Evolutionary conservation across 1,284 basidiomycete genomes (phyloP).

Genomic region (Ustilago shanxiensis): DNA sequence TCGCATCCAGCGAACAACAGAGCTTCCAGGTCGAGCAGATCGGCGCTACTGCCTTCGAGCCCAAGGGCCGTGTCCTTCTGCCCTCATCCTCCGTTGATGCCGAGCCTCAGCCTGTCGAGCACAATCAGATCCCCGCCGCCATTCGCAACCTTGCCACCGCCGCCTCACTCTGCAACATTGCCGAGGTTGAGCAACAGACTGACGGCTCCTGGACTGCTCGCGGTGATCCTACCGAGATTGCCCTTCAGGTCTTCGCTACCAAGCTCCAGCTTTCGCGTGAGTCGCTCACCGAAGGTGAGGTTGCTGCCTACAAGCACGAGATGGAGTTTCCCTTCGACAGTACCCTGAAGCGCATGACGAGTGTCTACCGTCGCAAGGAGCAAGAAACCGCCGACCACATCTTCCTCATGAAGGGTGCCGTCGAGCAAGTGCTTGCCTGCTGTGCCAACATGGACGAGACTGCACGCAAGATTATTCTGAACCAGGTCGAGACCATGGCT

Average conservation of each 20-base stretch:
- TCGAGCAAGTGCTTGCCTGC: constrained; percentile 60
- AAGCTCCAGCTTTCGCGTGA: constrained; percentile 52
- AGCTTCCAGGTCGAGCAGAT: constrained; percentile 56
- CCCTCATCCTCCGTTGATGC: constrained; percentile 10
- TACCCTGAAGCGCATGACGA: constrained; percentile 63
- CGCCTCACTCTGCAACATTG: constrained; percentile 64
- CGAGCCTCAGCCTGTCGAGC: constrained; percentile 22
- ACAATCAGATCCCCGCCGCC: constrained; percentile 28
- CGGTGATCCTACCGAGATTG: constrained; percentile 65
- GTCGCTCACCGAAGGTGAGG: constrained; percentile 30
- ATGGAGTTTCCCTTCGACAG: constrained; percentile 63
- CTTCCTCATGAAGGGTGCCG: constrained; percentile 65
- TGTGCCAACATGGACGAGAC: constrained; percentile 52
- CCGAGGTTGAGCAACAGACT: constrained; percentile 48
- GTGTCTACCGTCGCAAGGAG: constrained; percentile 40
- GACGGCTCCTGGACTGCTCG: constrained; percentile 51
- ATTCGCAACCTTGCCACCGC: constrained; percentile 51
- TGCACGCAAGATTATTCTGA: constrained; percentile 44
- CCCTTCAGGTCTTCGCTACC: constrained; percentile 58
- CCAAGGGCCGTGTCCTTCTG: constrained; percentile 43
- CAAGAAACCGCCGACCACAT: constrained; percentile 17
- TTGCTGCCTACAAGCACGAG: constrained; percentile 39
- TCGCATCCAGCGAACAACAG: constrained; percentile 25
- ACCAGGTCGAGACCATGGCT: constrained; percentile 61
- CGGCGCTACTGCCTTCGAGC: constrained; percentile 56